Evolutionary conservation across 169 alveolate species (phyloP), one percentile per base, ranked within the genome.

Genomic region (Plasmodium vinckei): DNA sequence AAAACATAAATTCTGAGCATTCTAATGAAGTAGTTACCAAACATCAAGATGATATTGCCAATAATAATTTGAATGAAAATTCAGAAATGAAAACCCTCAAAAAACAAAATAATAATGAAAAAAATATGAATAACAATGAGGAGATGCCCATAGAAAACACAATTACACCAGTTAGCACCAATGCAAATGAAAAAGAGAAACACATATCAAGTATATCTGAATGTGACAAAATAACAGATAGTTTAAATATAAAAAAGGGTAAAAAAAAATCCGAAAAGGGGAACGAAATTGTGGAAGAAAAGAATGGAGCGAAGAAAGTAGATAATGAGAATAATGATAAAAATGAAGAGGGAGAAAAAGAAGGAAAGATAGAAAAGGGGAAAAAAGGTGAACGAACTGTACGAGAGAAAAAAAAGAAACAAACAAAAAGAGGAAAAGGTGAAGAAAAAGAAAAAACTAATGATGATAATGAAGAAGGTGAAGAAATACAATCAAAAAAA

Each of bases 281-380:
- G 19, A 59, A 68, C 13, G 21, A 17, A 56, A 44, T 39, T 13
- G 27, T 19, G 21, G 60, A 15, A 46, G 51, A 68, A 51, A 57
- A 42, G 9, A 46, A 15, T 12, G 51, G 5, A 17, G 21, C 46
- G 73, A 65, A 27, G 73, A 6, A 25, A 10, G 46, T 47, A 47
- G n/a, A 65, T 33, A 47, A 60, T 27, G 87, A 57, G 10, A 59
- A 6, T n/a, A 65, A 73, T 25, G 59, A 73, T 7, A 47, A 60
- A 13, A 64, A 17, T 15, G 53, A 46, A 25, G 49, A 49, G 17
- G n/a, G 9, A n/a, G 23, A 71, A 23, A 9, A 19, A 53, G 17
- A 6, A 7, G 53, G 51, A 51, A 71, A 71, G 17, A 17, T 44
- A 49, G 15, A 73, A 46, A 44, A 73, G 21, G 33, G 23, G 42